Conservation (phyloP, 148 eudicot genomes). For the Fagopyrum tataricum region DNA sequence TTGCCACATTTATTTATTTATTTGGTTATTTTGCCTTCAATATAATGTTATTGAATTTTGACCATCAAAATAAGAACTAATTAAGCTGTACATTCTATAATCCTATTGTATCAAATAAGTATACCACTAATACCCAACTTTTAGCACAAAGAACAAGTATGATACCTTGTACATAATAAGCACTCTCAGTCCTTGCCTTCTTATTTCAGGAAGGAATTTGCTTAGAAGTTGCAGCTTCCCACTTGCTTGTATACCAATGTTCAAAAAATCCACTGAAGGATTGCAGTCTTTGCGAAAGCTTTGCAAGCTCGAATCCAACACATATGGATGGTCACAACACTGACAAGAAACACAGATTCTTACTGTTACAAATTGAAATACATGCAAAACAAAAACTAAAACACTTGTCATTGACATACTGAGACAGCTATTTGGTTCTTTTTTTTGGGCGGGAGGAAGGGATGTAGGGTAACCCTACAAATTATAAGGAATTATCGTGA, state of each 20-base stretch:
- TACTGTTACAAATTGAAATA: not conserved
- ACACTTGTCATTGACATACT: not conserved
- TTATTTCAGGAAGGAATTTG: conserved; percentile 47
- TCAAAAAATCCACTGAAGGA: conserved; percentile 31
- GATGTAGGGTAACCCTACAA: not conserved
- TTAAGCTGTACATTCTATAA: not conserved
- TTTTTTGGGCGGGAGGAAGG: too few species aligned
- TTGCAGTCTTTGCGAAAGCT: conserved; percentile 32
- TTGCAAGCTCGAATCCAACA: conserved; percentile 46
- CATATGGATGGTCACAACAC: conserved; percentile 91
- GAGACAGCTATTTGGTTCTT: not conserved
- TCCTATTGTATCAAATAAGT: not conserved
- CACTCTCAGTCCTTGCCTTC: conserved; percentile 37
- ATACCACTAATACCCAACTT: not conserved
- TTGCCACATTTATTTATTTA: too few species aligned
- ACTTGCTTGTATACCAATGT: conserved; percentile 70
- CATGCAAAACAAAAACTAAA: not conserved
- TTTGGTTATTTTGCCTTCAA: too few species aligned
- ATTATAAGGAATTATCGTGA: not conserved
- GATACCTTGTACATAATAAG: conserved; percentile 74
- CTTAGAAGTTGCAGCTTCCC: conserved; percentile 75
- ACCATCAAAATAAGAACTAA: not conserved
- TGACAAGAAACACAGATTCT: conserved; percentile 22
- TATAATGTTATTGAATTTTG: too few species aligned
- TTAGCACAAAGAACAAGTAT: not conserved